Evolutionary conservation across 495 filamentous ascomycete genomes (phyloP), one percentile per base, ranked within the genome.

Genomic region (Penicillium bovifimosum): DNA sequence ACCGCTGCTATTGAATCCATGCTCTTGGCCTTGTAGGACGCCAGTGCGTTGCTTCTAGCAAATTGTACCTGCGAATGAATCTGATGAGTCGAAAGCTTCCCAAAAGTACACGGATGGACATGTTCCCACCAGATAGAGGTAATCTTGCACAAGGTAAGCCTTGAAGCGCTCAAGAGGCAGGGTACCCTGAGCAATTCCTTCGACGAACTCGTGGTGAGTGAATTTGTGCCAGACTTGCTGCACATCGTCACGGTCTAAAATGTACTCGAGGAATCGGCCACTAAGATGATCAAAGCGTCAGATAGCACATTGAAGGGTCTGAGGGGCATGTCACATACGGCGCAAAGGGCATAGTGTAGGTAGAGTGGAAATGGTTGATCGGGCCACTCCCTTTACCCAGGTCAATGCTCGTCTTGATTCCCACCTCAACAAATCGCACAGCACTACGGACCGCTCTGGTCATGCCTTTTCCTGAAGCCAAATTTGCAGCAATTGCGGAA

Each of bases 351-450:
- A 96, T 69, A 1, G 75, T 80, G 52, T 89, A 85, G 2, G 83
- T 75, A 3, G 90, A 95, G 65, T 97, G 91, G 59, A 96, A 95
- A 68, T 96, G 92, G 58, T 96, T 95, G 54, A 98, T 84, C 2
- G 93, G 91, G 0, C 92, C 92, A 68, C 82, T 88, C 7, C 92
- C 92, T 41, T 81, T 77, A 0, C 92, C 92, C 34, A 95, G 60
- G 45, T 84, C 74, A 41, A 77, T 76, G 29, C 88, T 90, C 2
- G 82, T 86, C 63, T 73, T 85, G 65, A 97, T 97, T 8, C 85
- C 92, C 0, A 81, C 87, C 59, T 91, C 86, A 42, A 97, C 80
- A 59, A 93, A 97, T 33, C 79, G 76, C 53, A 90, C 87, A 2
- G 84, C 90, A 31, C 70, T 69, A 50, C 77, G 79, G 17, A 95